A percentile compares a stretch with the other conserved stretches of the same genome.
phyloP scores from a whole-genome alignment of 306 rosid species.

The Lathyrus sativus region DNA sequence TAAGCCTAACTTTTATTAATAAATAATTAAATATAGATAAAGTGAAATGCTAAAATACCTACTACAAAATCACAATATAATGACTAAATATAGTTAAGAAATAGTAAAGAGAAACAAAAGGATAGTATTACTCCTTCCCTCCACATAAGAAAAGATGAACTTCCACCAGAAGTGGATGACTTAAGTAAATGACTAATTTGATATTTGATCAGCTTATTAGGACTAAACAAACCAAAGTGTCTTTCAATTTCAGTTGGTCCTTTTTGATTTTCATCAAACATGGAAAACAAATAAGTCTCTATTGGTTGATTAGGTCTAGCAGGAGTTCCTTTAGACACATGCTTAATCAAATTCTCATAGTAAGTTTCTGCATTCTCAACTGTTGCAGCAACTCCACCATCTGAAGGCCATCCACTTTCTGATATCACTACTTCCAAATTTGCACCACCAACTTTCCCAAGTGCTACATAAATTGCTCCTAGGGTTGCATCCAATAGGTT shows the following conservation, averaged over 20 bases:
- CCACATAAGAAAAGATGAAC: background rate
- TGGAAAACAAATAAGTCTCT: slow-evolving; percentile 10
- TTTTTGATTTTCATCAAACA: slow-evolving; percentile 50
- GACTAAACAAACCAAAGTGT: slow-evolving; percentile 43
- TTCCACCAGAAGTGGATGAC: background rate
- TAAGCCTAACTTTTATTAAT: no score
- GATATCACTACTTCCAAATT: slow-evolving; percentile 43
- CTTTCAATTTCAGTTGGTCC: slow-evolving; percentile 1
- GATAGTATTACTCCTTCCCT: background rate
- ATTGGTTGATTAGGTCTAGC: slow-evolving; percentile 37
- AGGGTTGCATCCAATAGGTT: slow-evolving; percentile 50
- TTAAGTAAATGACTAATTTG: background rate
- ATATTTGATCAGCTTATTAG: slow-evolving; percentile 38
- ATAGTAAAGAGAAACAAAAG: background rate
- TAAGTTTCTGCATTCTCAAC: slow-evolving; percentile 44
- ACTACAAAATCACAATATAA: background rate
- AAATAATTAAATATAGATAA: no score
- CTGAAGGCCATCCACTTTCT: slow-evolving; percentile 31
- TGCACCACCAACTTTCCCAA: slow-evolving; percentile 51
- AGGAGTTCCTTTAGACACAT: slow-evolving; percentile 50
- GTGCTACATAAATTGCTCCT: slow-evolving; percentile 54
- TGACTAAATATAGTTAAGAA: background rate
- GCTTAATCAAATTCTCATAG: slow-evolving; percentile 50
- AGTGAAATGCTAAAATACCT: no score
- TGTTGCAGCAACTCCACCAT: slow-evolving; percentile 42